A percentile compares a stretch with the other conserved stretches of the same genome.
These are phyloP conservation scores for Boletus patriciae DNA, from an alignment of 768 basidiomycete species.

Conservation along the genomic window DNA sequence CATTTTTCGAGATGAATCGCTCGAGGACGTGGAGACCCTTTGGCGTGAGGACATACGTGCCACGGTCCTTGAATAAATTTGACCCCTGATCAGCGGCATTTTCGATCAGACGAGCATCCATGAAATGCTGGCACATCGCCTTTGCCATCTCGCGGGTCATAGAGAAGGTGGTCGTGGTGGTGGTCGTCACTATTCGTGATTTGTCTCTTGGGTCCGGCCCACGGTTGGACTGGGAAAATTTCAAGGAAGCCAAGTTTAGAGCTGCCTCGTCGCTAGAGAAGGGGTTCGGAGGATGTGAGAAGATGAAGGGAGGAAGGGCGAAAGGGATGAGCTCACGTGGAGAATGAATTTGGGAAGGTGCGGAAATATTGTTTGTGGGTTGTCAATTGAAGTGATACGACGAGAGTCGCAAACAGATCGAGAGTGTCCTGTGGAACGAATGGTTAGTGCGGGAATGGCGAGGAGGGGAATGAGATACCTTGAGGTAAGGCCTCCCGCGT, in stretches of 20 bases:
- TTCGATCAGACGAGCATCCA: slow-evolving; percentile 97
- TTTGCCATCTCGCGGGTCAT: slow-evolving; percentile 99
- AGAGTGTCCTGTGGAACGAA: slow-evolving; percentile 76
- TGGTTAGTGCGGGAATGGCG: slow-evolving; percentile 8
- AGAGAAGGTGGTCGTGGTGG: slow-evolving; percentile 98
- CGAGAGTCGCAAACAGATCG: slow-evolving; percentile 94
- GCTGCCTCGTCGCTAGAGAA: slow-evolving; percentile 88
- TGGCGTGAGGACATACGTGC: slow-evolving; percentile 92
- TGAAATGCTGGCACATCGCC: slow-evolving; percentile 99
- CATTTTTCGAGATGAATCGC: slow-evolving; percentile 99
- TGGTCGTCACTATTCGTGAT: slow-evolving; percentile 96
- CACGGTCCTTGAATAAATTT: slow-evolving; percentile 95
- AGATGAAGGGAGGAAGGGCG: not conserved
- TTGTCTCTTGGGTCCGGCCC: slow-evolving; percentile 98
- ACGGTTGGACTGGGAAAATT: slow-evolving; percentile 98
- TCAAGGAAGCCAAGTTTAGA: slow-evolving; percentile 88
- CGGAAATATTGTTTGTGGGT: slow-evolving; percentile 97
- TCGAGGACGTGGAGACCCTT: slow-evolving; percentile 99
- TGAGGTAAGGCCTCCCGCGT: slow-evolving; percentile 90
- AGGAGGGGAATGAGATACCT: slow-evolving; percentile 48
- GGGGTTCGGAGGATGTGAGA: slow-evolving; percentile 11
- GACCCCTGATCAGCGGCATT: slow-evolving; percentile 90
- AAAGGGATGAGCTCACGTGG: slow-evolving; percentile 65
- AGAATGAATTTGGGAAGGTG: slow-evolving; percentile 90
- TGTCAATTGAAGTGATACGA: slow-evolving; percentile 87